Conservation (phyloP, 2,329 filamentous ascomycete genomes). For the Coniochaeta hoffmannii region DNA sequence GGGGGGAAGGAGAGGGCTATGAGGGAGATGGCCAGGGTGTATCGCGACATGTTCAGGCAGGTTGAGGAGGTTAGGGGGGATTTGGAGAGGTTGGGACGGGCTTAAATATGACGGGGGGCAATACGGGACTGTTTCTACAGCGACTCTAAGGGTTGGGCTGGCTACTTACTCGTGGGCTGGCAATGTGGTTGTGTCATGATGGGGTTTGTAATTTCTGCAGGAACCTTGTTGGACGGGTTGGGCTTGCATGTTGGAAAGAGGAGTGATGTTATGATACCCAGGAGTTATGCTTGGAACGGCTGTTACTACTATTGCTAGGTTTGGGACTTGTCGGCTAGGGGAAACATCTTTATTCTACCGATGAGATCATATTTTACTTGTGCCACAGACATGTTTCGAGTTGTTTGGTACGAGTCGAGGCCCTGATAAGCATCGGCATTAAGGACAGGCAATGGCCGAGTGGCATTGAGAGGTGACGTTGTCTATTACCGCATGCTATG, state of each 20-base stretch:
- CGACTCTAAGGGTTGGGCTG: too few species aligned
- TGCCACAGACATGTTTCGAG: too few species aligned
- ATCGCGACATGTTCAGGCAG: slow-evolving; percentile 40
- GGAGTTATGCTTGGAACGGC: background rate
- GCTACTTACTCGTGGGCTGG: too few species aligned
- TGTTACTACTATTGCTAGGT: too few species aligned
- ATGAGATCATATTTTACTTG: too few species aligned
- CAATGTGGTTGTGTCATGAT: too few species aligned
- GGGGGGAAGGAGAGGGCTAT: slow-evolving; percentile 37
- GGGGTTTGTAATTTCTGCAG: too few species aligned
- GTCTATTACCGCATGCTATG: background rate
- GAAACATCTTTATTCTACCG: too few species aligned
- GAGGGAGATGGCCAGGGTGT: slow-evolving; percentile 45
- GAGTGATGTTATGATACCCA: background rate
- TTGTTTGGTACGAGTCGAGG: background rate
- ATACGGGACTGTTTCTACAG: background rate
- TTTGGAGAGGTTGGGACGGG: slow-evolving; percentile 23
- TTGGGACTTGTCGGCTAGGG: too few species aligned
- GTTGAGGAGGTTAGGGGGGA: slow-evolving; percentile 43
- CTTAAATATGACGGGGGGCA: slow-evolving; percentile 4
- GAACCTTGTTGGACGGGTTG: background rate
- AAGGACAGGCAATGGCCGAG: background rate
- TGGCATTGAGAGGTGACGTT: too few species aligned
- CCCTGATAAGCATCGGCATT: background rate
- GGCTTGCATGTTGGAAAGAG: background rate